phyloP scores from a whole-genome alignment of 805 yeast species.

The Saturnispora saitoi region DNA sequence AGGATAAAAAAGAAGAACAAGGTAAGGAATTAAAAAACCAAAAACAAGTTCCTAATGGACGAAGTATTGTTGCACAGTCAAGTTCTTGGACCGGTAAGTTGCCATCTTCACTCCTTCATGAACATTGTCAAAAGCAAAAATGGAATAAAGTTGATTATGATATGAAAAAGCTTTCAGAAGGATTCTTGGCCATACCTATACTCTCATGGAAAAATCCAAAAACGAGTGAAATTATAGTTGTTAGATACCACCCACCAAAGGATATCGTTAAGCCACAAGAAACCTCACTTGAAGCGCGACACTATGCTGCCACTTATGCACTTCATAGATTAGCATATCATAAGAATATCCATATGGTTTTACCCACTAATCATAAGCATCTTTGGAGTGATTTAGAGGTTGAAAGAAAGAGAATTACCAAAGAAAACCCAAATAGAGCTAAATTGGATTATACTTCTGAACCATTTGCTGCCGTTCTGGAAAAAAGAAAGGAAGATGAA shows the following conservation, averaged over 20 bases:
- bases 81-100: constrained; percentile 92
- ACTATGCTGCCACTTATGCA: constrained; percentile 83
- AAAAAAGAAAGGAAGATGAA: constrained; percentile 39
- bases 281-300: constrained; percentile 84
- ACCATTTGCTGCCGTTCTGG: constrained; percentile 68
- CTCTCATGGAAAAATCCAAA: constrained; percentile 74
- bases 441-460: constrained; percentile 52
- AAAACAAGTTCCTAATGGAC: constrained; percentile 17
- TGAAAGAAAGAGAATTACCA: constrained; percentile 42
- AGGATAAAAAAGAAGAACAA: constrained; percentile 4
- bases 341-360: constrained; percentile 77
- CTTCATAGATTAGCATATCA: constrained; percentile 70
- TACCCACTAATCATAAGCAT: constrained; percentile 74
- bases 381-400: constrained; percentile 70
- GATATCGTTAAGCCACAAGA: constrained; percentile 55
- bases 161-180: constrained; percentile 40
- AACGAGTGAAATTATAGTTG: constrained; percentile 54
- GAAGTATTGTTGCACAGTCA: constrained; percentile 53
- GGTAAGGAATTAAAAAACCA: constrained; percentile 1
- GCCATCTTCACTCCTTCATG: constrained; percentile 80
- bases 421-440: constrained; percentile 39
- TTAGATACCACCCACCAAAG: constrained; percentile 45
- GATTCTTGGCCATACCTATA: constrained; percentile 57
- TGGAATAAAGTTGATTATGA: constrained; percentile 86
- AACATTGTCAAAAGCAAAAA: constrained; percentile 76